Conservation (phyloP, 225 moss, liverwort and hornwort genomes). For the Anthoceros angustus region DNA sequence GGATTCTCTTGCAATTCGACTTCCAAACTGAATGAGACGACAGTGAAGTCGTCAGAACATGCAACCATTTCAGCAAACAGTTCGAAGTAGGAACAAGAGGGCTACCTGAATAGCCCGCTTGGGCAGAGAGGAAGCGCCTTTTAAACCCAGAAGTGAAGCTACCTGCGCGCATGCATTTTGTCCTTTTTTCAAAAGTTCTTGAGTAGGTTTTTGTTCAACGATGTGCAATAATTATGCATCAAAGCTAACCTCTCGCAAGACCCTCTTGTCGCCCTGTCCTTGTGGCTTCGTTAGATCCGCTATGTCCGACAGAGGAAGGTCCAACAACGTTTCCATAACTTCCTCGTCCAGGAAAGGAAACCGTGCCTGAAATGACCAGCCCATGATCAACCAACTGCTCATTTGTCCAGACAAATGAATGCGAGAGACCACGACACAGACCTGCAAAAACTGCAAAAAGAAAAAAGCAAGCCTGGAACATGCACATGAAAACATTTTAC, state of each 20-base stretch:
- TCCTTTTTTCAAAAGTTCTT: background rate
- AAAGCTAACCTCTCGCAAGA: slow-evolving; percentile 58
- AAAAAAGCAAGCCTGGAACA: background rate
- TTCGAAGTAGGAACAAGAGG: background rate
- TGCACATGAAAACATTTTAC: background rate
- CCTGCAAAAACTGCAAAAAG: background rate
- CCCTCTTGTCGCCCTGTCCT: slow-evolving; percentile 78
- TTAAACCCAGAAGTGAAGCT: slow-evolving; percentile 48
- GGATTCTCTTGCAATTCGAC: slow-evolving; percentile 83
- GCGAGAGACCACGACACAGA: too few relatives aligned
- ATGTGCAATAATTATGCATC: background rate
- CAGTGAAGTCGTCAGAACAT: background rate
- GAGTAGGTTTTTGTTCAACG: background rate
- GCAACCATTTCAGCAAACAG: background rate
- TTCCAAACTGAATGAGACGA: slow-evolving; percentile 62
- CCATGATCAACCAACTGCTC: background rate
- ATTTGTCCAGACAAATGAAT: too few relatives aligned
- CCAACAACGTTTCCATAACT: slow-evolving; percentile 56
- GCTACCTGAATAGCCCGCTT: slow-evolving; percentile 92
- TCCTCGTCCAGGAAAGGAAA: slow-evolving; percentile 95
- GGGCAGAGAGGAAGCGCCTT: slow-evolving; percentile 49
- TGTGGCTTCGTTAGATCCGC: slow-evolving; percentile 64
- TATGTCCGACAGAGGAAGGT: slow-evolving; percentile 73
- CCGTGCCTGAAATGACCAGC: slow-evolving; percentile 38
- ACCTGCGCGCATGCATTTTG: slow-evolving; percentile 25